phyloP scores from a whole-genome alignment of 352 stramenopile species.

The Phytophthora megakarya region DNA sequence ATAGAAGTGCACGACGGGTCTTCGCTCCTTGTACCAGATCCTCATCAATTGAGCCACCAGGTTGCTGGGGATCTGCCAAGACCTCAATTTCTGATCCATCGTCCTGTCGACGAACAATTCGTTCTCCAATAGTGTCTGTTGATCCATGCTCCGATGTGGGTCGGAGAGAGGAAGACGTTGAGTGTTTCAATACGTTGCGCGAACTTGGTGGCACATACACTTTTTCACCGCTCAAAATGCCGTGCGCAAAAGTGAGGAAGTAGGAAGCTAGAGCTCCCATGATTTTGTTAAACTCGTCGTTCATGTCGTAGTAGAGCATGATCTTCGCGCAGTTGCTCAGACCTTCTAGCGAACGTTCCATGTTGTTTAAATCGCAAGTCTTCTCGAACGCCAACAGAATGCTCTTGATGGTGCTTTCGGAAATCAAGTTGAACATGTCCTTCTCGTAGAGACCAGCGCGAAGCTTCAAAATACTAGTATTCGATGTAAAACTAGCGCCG shows the following conservation, averaged over 20 bases:
- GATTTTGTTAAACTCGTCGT: slow-evolving; percentile 81
- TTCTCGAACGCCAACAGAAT: slow-evolving; percentile 85
- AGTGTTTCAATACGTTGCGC: slow-evolving; percentile 27
- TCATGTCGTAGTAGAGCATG: slow-evolving; percentile 85
- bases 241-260: slow-evolving; percentile 85
- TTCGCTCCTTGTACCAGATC: slow-evolving; percentile 72
- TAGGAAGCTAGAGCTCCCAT: slow-evolving; percentile 82
- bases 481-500: slow-evolving; percentile 86
- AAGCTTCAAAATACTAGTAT: slow-evolving; percentile 84
- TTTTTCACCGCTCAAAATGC: slow-evolving; percentile 84
- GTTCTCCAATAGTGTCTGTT: slow-evolving; percentile 32
- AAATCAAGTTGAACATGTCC: slow-evolving; percentile 89
- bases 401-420: slow-evolving; percentile 78
- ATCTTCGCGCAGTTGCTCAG: slow-evolving; percentile 86
- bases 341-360: slow-evolving; percentile 82
- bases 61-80: slow-evolving; percentile 24
- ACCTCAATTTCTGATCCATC: slow-evolving; percentile 53
- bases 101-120: slow-evolving; percentile 35
- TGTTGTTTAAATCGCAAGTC: slow-evolving; percentile 83
- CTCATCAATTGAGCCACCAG: slow-evolving; percentile 39
- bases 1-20: slow-evolving; percentile 74
- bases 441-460: slow-evolving; percentile 85
- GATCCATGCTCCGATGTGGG: slow-evolving; percentile 16
- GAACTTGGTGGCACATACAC: slow-evolving; percentile 71
- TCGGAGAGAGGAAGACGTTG: slow-evolving; percentile 13